Percentiles rank a stretch among this genome's conserved stretches.
Evolutionary conservation across 495 filamentous ascomycete genomes (phyloP).

Genomic region (Sordaria brevicollis): DNA sequence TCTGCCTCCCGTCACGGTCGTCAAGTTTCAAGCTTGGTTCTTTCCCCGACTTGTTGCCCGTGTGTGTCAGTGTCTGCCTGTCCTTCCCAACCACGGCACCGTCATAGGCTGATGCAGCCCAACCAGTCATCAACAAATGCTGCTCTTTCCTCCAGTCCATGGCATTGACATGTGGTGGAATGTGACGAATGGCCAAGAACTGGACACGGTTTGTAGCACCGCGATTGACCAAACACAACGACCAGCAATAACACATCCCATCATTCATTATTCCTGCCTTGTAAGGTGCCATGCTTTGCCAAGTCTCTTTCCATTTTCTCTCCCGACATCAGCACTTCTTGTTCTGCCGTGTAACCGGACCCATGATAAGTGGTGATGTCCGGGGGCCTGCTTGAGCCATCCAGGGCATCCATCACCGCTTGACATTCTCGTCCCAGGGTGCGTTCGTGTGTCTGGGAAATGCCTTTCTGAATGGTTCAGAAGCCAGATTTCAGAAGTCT

Average conservation of each 20-base stretch:
- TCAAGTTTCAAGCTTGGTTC: neutral
- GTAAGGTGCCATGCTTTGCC: neutral
- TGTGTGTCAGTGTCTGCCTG: no score
- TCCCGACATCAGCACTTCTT: neutral
- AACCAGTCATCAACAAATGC: neutral
- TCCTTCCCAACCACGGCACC: neutral
- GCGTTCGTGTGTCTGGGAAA: no score
- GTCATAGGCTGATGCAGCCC: neutral
- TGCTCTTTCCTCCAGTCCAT: neutral
- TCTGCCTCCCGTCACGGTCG: no score
- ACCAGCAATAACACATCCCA: neutral
- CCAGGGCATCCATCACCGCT: neutral
- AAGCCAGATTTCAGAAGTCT: no score
- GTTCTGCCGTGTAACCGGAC: neutral
- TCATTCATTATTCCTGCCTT: neutral
- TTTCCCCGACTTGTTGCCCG: neutral
- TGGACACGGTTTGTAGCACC: neutral
- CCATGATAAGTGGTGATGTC: neutral
- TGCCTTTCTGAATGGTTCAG: no score
- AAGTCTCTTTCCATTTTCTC: neutral
- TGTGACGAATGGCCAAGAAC: neutral
- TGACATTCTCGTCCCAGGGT: neutral
- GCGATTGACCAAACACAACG: neutral
- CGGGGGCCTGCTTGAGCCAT: neutral
- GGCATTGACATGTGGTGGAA: neutral